These are phyloP conservation scores for Aspergillus floridensis DNA, from an alignment of 2,329 filamentous ascomycete genomes.

Conservation along the genomic window DNA sequence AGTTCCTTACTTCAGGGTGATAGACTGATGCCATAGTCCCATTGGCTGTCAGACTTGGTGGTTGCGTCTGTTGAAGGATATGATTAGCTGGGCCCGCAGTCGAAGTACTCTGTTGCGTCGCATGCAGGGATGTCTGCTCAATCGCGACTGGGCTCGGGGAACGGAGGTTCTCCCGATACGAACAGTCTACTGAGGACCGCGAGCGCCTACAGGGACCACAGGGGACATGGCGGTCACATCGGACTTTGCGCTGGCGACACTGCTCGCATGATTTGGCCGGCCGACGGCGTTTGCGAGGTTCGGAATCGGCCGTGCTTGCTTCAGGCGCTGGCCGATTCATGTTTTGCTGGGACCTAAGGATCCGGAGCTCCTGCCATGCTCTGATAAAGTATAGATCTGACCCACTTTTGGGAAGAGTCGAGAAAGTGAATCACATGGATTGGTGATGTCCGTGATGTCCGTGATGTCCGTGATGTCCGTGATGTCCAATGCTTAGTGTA, in stretches of 20 bases:
- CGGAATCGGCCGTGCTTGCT: conserved; percentile 1
- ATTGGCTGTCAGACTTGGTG: background rate
- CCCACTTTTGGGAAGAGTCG: background rate
- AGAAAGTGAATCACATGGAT: too few relatives aligned
- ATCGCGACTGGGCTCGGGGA: background rate
- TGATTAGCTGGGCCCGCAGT: background rate
- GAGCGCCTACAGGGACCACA: conserved; percentile 27
- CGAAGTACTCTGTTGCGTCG: conserved; percentile 6
- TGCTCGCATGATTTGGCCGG: conserved; percentile 28
- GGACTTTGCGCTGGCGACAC: conserved; percentile 31
- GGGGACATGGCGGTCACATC: conserved; percentile 28
- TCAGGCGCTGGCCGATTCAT: background rate
- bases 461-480: too few relatives aligned
- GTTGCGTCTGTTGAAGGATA: background rate
- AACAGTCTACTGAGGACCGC: conserved; percentile 22
- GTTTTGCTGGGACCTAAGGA: background rate
- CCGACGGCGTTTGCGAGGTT: conserved; percentile 28
- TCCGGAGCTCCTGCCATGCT: background rate
- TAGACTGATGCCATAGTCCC: background rate
- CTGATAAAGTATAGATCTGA: background rate
- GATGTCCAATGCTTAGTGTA: too few relatives aligned
- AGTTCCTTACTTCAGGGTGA: background rate
- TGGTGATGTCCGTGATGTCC: too few relatives aligned
- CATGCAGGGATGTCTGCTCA: conserved; percentile 8
- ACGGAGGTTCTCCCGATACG: conserved; percentile 17